Evolutionary conservation across 2,329 filamentous ascomycete genomes (phyloP).

Genomic region (Periconia digitata): DNA sequence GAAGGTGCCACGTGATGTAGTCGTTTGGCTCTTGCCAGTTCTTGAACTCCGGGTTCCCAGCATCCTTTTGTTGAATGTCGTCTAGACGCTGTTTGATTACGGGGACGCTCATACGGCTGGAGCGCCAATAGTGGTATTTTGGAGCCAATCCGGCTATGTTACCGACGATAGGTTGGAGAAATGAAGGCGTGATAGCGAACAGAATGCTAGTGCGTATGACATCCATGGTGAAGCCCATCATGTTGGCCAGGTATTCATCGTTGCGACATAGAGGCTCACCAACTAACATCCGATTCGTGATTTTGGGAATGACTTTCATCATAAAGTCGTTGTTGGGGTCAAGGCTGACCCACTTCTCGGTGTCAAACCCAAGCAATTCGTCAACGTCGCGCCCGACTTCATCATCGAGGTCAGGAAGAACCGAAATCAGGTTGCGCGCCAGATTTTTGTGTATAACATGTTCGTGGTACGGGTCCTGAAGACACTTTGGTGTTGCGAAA

Average conservation of each 20-base stretch:
- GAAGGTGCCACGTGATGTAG: slow-evolving; percentile 61
- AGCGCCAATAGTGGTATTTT: slow-evolving; percentile 51
- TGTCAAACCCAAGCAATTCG: slow-evolving; percentile 18
- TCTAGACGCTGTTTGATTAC: slow-evolving; percentile 54
- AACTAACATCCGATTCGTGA: slow-evolving; percentile 50
- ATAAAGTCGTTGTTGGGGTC: slow-evolving; percentile 33
- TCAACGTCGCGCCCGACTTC: slow-evolving; percentile 41
- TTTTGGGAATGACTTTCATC: slow-evolving; percentile 42
- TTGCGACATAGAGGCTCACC: slow-evolving; percentile 51
- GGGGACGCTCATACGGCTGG: slow-evolving; percentile 48
- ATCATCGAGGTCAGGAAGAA: slow-evolving; percentile 43
- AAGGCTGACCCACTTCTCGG: not conserved
- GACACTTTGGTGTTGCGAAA: slow-evolving; percentile 39
- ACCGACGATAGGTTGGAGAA: slow-evolving; percentile 55
- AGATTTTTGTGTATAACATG: slow-evolving; percentile 46
- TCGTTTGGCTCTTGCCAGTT: slow-evolving; percentile 54
- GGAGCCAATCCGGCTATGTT: slow-evolving; percentile 50
- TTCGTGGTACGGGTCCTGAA: slow-evolving; percentile 45
- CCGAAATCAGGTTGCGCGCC: slow-evolving; percentile 40
- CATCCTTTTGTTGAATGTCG: slow-evolving; percentile 48
- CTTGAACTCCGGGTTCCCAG: slow-evolving; percentile 46
- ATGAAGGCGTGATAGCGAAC: slow-evolving; percentile 50
- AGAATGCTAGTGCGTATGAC: slow-evolving; percentile 43
- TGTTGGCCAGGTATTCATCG: slow-evolving; percentile 49
- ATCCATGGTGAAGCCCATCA: slow-evolving; percentile 54